These are phyloP conservation scores for Tricharina praecox DNA, from an alignment of 495 filamentous ascomycete species.

Conservation along the genomic window DNA sequence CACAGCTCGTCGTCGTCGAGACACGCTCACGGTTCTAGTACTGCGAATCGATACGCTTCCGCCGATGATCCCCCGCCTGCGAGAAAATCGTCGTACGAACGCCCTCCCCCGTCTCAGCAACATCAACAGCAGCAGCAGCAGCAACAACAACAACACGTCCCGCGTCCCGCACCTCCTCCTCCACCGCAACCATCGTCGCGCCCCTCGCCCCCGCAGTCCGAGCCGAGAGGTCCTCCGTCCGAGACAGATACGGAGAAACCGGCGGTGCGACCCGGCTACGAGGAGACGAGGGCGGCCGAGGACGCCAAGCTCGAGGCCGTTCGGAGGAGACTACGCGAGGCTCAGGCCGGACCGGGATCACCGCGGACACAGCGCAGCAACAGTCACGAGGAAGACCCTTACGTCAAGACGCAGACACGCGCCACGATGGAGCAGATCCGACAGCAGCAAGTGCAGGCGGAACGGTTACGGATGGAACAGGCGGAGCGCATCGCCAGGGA, in stretches of 20 bases:
- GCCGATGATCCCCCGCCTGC: neutral
- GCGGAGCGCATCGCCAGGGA: slow-evolving; percentile 1
- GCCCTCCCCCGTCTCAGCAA: neutral
- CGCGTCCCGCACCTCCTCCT: neutral
- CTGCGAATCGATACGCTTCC: neutral
- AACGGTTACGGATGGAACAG: slow-evolving; percentile 2
- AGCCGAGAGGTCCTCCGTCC: slow-evolving; percentile 1
- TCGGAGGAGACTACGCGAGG: slow-evolving; percentile 4
- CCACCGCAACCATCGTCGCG: neutral
- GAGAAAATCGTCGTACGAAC: neutral
- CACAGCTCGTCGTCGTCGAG: too few relatives aligned
- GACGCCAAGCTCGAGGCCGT: slow-evolving; percentile 16
- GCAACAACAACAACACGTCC: neutral
- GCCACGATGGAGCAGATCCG: neutral
- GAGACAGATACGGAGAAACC: neutral
- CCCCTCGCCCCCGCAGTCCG: neutral
- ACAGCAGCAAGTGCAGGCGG: slow-evolving; percentile 11
- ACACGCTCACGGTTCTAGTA: neutral
- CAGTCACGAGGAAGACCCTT: slow-evolving; percentile 5
- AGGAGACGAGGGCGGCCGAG: slow-evolving; percentile 16
- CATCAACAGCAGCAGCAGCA: neutral
- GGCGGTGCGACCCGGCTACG: slow-evolving; percentile 19
- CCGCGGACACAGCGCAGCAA: slow-evolving; percentile 9
- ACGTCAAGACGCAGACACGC: neutral
- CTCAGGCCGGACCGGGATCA: slow-evolving; percentile 6